Conservation (phyloP, 129 eudicot species). For the Gnaphalium uliginosum region DNA sequence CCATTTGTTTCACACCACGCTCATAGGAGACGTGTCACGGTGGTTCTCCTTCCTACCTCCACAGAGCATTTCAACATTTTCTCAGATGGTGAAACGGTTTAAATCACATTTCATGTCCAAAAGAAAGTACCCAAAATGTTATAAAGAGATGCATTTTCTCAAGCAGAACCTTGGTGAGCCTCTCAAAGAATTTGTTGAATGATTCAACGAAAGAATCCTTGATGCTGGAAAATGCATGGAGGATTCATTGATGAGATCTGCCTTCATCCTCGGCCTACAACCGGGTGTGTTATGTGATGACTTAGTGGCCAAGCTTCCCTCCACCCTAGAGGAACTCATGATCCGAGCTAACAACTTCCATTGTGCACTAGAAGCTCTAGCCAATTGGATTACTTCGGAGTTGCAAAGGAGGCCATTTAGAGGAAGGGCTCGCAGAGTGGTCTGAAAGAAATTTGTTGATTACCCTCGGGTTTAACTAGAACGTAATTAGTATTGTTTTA, state of each 20-base stretch:
- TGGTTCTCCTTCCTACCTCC: not conserved
- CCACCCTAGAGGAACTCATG: constrained; percentile 3
- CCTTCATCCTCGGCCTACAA: constrained; percentile 1
- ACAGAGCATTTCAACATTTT: constrained; percentile 1
- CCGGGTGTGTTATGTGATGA: not conserved
- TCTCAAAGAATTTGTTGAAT: not conserved
- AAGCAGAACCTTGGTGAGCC: not conserved
- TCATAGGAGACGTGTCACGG: not conserved
- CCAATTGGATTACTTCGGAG: not conserved
- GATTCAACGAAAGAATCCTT: not conserved
- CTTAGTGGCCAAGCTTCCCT: not conserved
- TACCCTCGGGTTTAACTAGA: not conserved
- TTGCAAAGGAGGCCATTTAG: not conserved
- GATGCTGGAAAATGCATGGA: not conserved
- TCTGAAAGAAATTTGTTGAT: not conserved
- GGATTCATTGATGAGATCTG: not conserved
- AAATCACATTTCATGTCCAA: not conserved
- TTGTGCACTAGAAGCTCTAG: not conserved
- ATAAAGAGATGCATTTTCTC: not conserved
- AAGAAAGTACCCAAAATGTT: not conserved
- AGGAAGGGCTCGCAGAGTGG: not conserved
- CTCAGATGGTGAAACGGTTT: not conserved
- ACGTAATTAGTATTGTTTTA: not conserved
- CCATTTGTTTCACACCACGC: not conserved
- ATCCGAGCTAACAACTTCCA: not conserved